Evolutionary conservation across 1,284 basidiomycete species (phyloP).

Genomic region (Neonothopanus nambi): DNA sequence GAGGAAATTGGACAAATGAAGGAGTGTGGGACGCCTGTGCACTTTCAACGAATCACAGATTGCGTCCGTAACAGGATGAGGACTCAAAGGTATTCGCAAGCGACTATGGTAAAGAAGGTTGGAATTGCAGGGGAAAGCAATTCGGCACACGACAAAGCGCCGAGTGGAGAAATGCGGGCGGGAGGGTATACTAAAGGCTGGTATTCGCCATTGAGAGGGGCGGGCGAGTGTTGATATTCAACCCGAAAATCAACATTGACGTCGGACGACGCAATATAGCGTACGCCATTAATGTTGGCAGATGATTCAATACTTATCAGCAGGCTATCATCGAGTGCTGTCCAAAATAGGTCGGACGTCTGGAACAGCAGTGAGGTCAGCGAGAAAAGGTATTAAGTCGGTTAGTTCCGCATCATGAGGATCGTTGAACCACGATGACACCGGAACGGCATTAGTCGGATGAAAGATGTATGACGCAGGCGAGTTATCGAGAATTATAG

Average conservation of each 20-base stretch:
- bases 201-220: not conserved
- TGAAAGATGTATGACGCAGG: slow-evolving; percentile 99
- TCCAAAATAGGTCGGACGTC: slow-evolving; percentile 93
- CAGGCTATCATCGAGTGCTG: slow-evolving; percentile 58
- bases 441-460: slow-evolving; percentile 97
- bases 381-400: slow-evolving; percentile 91
- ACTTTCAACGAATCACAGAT: too few species aligned
- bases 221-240: not conserved
- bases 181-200: slow-evolving; percentile 3
- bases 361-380: slow-evolving; percentile 78
- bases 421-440: slow-evolving; percentile 99
- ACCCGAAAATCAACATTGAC: not conserved
- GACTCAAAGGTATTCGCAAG: too few species aligned
- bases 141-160: not conserved
- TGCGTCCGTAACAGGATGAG: too few species aligned
- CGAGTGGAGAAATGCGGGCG: not conserved
- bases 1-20: too few species aligned
- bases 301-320: too few species aligned
- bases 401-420: slow-evolving; percentile 97
- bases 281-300: too few species aligned
- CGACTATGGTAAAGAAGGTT: too few species aligned
- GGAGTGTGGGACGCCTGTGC: too few species aligned
- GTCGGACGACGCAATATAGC: not conserved
- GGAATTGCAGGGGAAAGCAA: not conserved
- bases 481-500: slow-evolving; percentile 98